Percentiles rank a stretch among this genome's conserved stretches.
Evolutionary conservation across 2,329 filamentous ascomycete genomes (phyloP).

Genomic region (Apiospora aurea): DNA sequence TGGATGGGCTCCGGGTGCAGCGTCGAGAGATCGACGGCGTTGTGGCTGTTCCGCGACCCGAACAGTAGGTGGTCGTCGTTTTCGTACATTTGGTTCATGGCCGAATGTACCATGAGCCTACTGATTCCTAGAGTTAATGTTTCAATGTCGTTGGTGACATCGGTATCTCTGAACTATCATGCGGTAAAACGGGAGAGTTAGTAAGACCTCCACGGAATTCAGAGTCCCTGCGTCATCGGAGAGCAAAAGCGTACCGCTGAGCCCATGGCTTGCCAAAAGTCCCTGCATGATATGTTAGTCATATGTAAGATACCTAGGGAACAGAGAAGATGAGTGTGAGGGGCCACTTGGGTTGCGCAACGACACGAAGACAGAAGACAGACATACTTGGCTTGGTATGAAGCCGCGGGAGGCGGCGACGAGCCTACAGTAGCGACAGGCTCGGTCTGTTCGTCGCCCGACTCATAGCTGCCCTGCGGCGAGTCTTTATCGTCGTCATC

Average conservation of each 20-base stretch:
- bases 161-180: background rate
- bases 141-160: background rate
- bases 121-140: background rate
- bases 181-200: background rate
- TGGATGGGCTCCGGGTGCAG: conserved; percentile 57
- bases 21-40: background rate
- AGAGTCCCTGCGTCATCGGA: background rate
- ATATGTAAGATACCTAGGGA: background rate
- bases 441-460: background rate
- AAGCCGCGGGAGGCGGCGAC: background rate
- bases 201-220: background rate
- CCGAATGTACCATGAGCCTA: background rate
- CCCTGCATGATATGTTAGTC: background rate
- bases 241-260: background rate
- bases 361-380: background rate
- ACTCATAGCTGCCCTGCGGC: background rate
- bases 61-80: conserved; percentile 12
- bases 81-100: background rate
- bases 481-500: background rate
- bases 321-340: background rate
- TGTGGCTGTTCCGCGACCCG: conserved; percentile 6
- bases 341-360: background rate
- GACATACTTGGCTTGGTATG: conserved; percentile 4
- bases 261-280: conserved; percentile 7
- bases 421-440: background rate